These are phyloP conservation scores for Eutrema japonicum DNA, from an alignment of 345 rosid species.

Conservation along the genomic window DNA sequence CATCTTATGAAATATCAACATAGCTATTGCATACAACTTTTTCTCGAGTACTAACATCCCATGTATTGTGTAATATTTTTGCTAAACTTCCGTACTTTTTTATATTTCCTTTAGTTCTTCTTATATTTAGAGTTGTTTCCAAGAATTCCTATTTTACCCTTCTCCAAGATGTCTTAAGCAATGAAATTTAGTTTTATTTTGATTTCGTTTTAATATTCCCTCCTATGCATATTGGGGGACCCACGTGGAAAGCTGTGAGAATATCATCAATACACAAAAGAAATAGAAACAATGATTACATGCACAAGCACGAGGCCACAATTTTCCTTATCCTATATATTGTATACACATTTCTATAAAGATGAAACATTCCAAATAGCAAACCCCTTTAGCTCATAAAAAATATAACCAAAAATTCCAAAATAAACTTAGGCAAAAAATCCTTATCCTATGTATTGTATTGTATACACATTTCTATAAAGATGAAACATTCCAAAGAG, in stretches of 20 bases:
- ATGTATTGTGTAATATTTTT: background rate
- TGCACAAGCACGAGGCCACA: conserved; percentile 46
- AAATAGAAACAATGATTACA: conserved; percentile 43
- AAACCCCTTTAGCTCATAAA: background rate
- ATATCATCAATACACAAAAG: conserved; percentile 32
- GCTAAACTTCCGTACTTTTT: background rate
- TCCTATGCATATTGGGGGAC: conserved; percentile 11
- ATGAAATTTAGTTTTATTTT: conserved; percentile 3
- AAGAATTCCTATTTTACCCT: background rate
- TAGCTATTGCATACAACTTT: background rate
- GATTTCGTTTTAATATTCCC: conserved; percentile 16
- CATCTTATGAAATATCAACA: background rate
- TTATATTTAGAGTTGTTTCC: background rate
- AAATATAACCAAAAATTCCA: background rate
- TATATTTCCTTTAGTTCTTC: background rate
- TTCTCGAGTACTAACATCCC: background rate
- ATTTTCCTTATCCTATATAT: conserved; percentile 37
- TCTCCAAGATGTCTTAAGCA: conserved; percentile 8
- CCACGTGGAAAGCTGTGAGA: conserved; percentile 28
- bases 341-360: conserved; percentile 31
- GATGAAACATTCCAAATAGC: conserved; percentile 22
- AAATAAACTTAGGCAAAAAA: background rate
- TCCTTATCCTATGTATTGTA: conserved; percentile 33
- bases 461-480: conserved; percentile 31
- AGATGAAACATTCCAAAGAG: conserved; percentile 25